Evolutionary conservation across 2,329 filamentous ascomycete species (phyloP).

Genomic region (Dendrostoma leiphaemia): DNA sequence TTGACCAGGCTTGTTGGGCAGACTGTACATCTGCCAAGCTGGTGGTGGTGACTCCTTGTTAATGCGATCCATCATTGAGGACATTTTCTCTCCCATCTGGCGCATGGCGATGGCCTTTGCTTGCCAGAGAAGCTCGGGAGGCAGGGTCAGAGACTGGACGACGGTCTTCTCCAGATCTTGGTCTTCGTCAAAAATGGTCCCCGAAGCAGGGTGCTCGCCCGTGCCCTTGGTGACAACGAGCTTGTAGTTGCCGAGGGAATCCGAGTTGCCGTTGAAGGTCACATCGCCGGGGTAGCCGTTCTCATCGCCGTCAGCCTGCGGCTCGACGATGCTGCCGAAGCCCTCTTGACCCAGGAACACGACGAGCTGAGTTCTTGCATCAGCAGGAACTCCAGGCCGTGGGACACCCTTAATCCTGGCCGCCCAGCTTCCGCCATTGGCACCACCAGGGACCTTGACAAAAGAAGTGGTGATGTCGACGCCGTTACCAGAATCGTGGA

Average conservation of each 20-base stretch:
- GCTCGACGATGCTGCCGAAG: conserved; percentile 59
- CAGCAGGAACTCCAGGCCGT: conserved; percentile 62
- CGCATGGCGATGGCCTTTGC: conserved; percentile 61
- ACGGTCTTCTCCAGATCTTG: conserved; percentile 76
- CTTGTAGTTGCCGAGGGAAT: conserved; percentile 75
- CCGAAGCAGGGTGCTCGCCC: conserved; percentile 58
- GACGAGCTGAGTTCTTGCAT: conserved; percentile 73
- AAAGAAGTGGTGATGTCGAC: conserved; percentile 92
- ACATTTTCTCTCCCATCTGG: conserved; percentile 50
- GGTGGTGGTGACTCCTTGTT: conserved; percentile 62
- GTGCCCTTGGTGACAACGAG: conserved; percentile 72
- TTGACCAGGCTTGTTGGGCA: conserved; percentile 63
- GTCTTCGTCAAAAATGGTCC: conserved; percentile 63
- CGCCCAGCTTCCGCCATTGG: conserved; percentile 87
- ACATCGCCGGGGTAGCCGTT: conserved; percentile 59
- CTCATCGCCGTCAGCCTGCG: conserved; percentile 49
- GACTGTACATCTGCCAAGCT: conserved; percentile 80
- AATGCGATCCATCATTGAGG: conserved; percentile 41
- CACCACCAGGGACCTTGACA: conserved; percentile 85
- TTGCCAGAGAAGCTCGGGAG: conserved; percentile 77
- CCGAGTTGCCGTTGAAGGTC: conserved; percentile 66
- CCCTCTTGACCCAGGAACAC: conserved; percentile 81
- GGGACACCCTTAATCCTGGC: conserved; percentile 81
- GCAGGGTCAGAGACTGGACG: conserved; percentile 68
- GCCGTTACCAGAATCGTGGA: conserved; percentile 84